A percentile compares a stretch with the other conserved stretches of the same genome.
Conservation (phyloP, 192 early-diverging fungal genomes). For the Haplosporangium gracile region DNA sequence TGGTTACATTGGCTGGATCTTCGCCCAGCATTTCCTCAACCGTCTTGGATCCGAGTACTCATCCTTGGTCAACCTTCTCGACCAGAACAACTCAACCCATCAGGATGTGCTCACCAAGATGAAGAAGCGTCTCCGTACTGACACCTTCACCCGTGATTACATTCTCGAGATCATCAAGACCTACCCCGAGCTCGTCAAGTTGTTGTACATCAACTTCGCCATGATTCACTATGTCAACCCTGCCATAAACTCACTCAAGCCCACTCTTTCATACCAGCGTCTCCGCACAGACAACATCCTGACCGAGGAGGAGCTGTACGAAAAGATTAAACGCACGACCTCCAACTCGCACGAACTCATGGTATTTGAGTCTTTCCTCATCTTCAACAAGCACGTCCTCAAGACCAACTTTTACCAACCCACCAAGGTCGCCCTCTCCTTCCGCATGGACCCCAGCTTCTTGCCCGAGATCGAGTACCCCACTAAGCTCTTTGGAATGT, state of each 20-base stretch:
- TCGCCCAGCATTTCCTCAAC: conserved; percentile 99
- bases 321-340: conserved; percentile 90
- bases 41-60: conserved; percentile 95
- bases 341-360: conserved; percentile 95
- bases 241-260: conserved; percentile 56
- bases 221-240: conserved; percentile 91
- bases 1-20: conserved; percentile 97
- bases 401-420: conserved; percentile 99
- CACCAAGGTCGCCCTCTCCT: conserved; percentile 98
- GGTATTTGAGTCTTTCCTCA: conserved; percentile 95
- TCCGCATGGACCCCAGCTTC: conserved; percentile 95
- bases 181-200: conserved; percentile 92
- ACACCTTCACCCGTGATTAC: conserved; percentile 98
- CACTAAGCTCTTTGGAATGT: conserved; percentile 90
- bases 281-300: conserved; percentile 81
- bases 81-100: conserved; percentile 83
- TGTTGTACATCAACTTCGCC: conserved; percentile 96
- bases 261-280: conserved; percentile 91
- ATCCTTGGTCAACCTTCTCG: conserved; percentile 86
- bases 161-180: conserved; percentile 96
- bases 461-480: conserved; percentile 97
- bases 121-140: conserved; percentile 97
- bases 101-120: conserved; percentile 95
- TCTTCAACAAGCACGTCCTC: conserved; percentile 96
- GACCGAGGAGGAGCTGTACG: conserved; percentile 84